These are phyloP conservation scores for Antitrichia curtipendula DNA, from an alignment of 225 moss, liverwort and hornwort genomes.

Conservation along the genomic window DNA sequence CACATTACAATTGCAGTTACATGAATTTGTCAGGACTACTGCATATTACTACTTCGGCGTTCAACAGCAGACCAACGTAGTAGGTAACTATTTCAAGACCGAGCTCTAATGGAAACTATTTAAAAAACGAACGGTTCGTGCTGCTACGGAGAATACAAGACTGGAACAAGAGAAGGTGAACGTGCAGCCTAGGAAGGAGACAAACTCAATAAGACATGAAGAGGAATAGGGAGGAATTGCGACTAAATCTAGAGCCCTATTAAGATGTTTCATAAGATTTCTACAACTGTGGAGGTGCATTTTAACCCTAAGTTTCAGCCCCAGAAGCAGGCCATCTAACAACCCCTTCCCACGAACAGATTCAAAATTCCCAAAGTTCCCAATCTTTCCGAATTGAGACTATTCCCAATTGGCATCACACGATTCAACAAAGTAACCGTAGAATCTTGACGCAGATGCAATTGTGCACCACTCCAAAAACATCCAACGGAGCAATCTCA, in stretches of 20 bases:
- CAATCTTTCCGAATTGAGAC: no score
- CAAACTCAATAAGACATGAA: background rate
- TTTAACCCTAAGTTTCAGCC: background rate
- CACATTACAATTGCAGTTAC: background rate
- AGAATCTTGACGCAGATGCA: background rate
- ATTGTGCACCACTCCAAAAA: background rate
- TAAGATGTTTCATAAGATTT: background rate
- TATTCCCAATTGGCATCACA: background rate
- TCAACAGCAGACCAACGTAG: background rate
- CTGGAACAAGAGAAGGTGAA: background rate
- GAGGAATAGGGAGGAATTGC: background rate
- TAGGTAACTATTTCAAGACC: background rate
- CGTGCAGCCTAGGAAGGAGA: background rate
- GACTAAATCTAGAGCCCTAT: background rate
- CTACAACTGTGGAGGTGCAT: background rate
- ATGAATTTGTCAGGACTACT: background rate
- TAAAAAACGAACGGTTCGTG: background rate
- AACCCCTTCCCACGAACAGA: background rate
- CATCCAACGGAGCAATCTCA: background rate
- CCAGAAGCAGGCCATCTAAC: background rate
- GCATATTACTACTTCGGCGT: background rate
- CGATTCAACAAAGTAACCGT: background rate
- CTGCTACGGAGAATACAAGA: background rate
- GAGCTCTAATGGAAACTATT: background rate
- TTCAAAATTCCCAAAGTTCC: background rate